Evolutionary conservation across 805 yeast genomes (phyloP).

Genomic region (Metschnikowia kunwiensis): DNA sequence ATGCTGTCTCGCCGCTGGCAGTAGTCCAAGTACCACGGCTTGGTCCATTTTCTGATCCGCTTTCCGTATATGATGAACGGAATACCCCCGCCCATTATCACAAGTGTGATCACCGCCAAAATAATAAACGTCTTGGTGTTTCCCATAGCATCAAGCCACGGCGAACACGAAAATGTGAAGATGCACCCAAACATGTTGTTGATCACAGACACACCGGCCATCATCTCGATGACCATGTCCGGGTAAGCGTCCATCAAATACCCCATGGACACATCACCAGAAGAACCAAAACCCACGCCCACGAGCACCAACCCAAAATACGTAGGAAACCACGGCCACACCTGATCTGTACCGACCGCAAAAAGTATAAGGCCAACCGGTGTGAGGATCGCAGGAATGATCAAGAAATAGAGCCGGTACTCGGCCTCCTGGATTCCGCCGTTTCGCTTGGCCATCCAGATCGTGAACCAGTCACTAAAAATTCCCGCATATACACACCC

Average conservation of each 20-base stretch:
- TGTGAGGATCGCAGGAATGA: slow-evolving; percentile 54
- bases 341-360: slow-evolving; percentile 60
- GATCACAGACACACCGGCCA: slow-evolving; percentile 66
- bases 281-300: slow-evolving; percentile 68
- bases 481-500: slow-evolving; percentile 67
- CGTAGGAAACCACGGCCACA: slow-evolving; percentile 51
- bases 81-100: slow-evolving; percentile 52
- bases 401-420: slow-evolving; percentile 54
- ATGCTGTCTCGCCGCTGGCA: slow-evolving; percentile 16
- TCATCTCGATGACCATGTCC: slow-evolving; percentile 65
- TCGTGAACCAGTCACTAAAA: slow-evolving; percentile 56
- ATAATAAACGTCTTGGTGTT: slow-evolving; percentile 58
- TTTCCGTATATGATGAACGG: slow-evolving; percentile 65
- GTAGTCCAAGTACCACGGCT: slow-evolving; percentile 42
- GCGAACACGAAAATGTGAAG: slow-evolving; percentile 63
- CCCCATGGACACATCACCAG: slow-evolving; percentile 68
- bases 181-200: slow-evolving; percentile 64
- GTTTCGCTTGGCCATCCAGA: slow-evolving; percentile 58
- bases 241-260: slow-evolving; percentile 68
- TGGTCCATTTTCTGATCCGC: slow-evolving; percentile 55
- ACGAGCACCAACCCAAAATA: slow-evolving; percentile 62
- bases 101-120: slow-evolving; percentile 56
- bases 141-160: slow-evolving; percentile 57
- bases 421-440: slow-evolving; percentile 66
- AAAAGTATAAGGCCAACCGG: slow-evolving; percentile 63